Conservation (phyloP, 768 basidiomycete species). For the Tylopilus sp. region DNA sequence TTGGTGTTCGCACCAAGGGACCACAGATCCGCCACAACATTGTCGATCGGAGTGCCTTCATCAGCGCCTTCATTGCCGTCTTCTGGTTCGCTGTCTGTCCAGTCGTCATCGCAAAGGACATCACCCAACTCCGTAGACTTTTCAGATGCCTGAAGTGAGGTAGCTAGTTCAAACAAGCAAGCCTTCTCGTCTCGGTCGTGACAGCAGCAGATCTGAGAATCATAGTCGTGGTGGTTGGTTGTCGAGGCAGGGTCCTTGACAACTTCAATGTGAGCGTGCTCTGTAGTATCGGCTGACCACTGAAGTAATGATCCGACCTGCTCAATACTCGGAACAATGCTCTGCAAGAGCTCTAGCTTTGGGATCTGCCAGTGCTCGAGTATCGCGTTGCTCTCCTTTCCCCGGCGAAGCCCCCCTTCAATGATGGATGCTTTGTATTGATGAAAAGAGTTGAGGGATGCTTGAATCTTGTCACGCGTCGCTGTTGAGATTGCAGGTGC, state of each 20-base stretch:
- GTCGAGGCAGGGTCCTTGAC: constrained; percentile 9
- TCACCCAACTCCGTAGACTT: not conserved
- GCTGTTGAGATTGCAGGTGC: constrained; percentile 24
- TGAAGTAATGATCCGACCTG: not conserved
- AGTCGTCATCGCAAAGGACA: not conserved
- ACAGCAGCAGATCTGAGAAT: not conserved
- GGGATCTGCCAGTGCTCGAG: constrained; percentile 40
- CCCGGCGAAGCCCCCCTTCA: constrained; percentile 22
- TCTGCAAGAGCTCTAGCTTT: no score
- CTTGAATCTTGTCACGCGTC: constrained; percentile 13
- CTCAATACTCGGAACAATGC: not conserved
- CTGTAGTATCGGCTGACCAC: no score
- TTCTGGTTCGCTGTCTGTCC: no score
- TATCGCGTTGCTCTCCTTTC: constrained; percentile 18
- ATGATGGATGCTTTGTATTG: constrained; percentile 25
- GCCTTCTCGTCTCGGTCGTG: not conserved
- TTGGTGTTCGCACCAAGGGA: no score
- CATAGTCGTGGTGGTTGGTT: not conserved
- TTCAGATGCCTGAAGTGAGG: no score
- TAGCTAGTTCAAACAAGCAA: not conserved
- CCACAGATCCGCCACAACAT: no score
- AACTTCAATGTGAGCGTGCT: no score
- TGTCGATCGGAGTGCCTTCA: no score
- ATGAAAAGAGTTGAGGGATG: constrained; percentile 33
- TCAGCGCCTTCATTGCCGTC: no score